Percentiles rank a stretch among this genome's conserved stretches.
These are phyloP conservation scores for Bondarzewia mesenterica DNA, from an alignment of 1,284 basidiomycete genomes.

Conservation along the genomic window DNA sequence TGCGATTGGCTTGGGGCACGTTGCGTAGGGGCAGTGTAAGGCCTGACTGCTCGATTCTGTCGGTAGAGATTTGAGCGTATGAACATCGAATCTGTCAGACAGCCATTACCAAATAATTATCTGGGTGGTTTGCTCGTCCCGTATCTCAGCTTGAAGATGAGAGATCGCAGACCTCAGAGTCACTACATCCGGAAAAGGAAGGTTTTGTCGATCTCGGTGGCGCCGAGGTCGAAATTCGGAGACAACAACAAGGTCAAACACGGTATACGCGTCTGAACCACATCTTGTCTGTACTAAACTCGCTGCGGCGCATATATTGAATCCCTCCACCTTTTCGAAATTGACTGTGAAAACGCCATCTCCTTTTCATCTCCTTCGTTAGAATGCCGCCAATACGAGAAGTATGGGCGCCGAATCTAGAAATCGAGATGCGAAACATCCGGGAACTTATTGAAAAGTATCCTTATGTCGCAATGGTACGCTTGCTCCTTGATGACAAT, in stretches of 20 bases:
- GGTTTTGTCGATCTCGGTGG: not conserved
- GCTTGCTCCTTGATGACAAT: slow-evolving; percentile 13
- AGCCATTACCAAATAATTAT: too few species aligned
- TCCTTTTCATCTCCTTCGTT: not conserved
- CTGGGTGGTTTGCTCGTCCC: too few species aligned
- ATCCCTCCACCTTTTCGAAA: too few species aligned
- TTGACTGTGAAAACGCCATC: too few species aligned
- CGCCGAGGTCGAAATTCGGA: not conserved
- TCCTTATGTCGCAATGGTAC: slow-evolving; percentile 93
- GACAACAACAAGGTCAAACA: not conserved
- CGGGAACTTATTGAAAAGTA: slow-evolving; percentile 85
- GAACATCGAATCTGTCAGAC: too few species aligned
- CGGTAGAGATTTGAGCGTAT: too few species aligned
- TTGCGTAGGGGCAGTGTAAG: not conserved
- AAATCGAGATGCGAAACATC: slow-evolving; percentile 84
- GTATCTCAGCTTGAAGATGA: too few species aligned
- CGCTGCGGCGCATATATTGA: too few species aligned
- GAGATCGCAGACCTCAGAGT: too few species aligned
- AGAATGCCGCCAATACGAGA: slow-evolving; percentile 68
- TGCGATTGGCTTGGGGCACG: not conserved
- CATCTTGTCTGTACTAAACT: too few species aligned
- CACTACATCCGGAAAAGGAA: not conserved
- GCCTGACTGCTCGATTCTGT: too few species aligned
- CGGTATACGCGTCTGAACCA: not conserved
- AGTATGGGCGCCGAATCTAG: slow-evolving; percentile 93